Conservation (phyloP, 139 green algal genomes). For the Tetraselmis striata region DNA sequence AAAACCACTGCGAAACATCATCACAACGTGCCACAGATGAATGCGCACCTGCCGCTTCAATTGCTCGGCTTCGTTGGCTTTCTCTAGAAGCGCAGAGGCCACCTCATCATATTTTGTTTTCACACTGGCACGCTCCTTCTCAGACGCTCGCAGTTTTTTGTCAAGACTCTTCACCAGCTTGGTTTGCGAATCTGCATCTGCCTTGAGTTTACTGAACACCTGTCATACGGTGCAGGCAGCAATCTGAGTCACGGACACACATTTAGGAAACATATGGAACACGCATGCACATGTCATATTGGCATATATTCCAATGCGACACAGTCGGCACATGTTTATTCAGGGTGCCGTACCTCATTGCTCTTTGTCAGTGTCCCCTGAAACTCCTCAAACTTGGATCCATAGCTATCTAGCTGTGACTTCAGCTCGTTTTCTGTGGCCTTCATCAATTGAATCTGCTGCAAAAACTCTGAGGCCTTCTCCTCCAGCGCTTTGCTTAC, state of each 20-base stretch:
- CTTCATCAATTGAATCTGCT: conserved; percentile 14
- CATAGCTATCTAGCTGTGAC: conserved; percentile 26
- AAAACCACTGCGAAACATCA: conserved; percentile 7
- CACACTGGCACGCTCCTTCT: conserved; percentile 3
- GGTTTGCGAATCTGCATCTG: conserved; percentile 17
- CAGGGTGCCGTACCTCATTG: conserved; percentile 19
- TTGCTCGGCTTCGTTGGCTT: conserved; percentile 18
- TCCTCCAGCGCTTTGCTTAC: background rate
- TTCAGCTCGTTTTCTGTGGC: conserved; percentile 26
- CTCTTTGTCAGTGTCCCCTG: conserved; percentile 27
- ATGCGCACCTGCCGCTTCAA: conserved; percentile 9
- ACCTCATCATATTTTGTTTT: conserved; percentile 24
- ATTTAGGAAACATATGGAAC: too few species aligned
- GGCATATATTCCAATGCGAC: too few species aligned
- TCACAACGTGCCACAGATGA: background rate
- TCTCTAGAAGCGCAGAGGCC: conserved; percentile 16
- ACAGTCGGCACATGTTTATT: background rate
- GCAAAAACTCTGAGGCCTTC: background rate
- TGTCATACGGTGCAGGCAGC: background rate
- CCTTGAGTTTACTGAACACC: conserved; percentile 29
- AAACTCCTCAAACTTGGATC: conserved; percentile 24
- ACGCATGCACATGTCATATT: too few species aligned
- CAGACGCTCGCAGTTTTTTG: background rate
- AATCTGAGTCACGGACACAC: background rate
- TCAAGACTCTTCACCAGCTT: conserved; percentile 13